Evolutionary conservation across 2,329 filamentous ascomycete species (phyloP), one percentile per base, ranked within the genome.

Genomic region (Botryosphaeria dothidea): DNA sequence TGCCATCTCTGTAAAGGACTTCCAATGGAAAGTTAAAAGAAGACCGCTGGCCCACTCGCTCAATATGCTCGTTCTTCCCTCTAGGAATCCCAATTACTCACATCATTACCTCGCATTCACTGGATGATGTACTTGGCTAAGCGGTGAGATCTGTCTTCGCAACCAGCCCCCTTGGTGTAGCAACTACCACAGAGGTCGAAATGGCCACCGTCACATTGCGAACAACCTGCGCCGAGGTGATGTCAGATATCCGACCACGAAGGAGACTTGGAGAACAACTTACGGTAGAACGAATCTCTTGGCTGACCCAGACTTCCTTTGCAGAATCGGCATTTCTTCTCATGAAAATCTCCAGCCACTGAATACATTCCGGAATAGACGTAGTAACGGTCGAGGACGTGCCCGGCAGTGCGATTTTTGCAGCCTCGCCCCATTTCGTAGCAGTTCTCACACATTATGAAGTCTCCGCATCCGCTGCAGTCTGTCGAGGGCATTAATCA

Each of bases 221-320:
- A 31, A 27, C 56, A 60, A 3, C 56, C 56, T 60, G n/a, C 11
- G 15, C 7, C 6, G 23, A 9, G 36, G 38, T 27, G 17, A 56
- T 6, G 3, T 57, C 21, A 38, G 36, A 3, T 1, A 23, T n/a
- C 34, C 7, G 21, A 8, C 9, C 8, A 13, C 4, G 15, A 19
- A 25, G 9, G 7, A 4, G 7, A 17, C 11, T 8, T 2, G 21
- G 4, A 17, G 8, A 3, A n/a, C 4, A n/a, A 60, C 56, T 45
- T 60, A 60, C 56, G 56, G 56, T 60, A 60, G 7, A 60, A 60
- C 2, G 56, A 17, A 17, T 60, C 56, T 25, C 25, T 2, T 17
- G 56, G 46, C 8, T 46, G n/a, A 9, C 38, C 38, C 25, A 60
- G 27, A 2, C 2, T 8, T 4, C 13, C 56, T 2, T 60, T 45